These are phyloP conservation scores for Sarocladiaceae sp. DNA, from an alignment of 2,329 filamentous ascomycete species.

Conservation along the genomic window DNA sequence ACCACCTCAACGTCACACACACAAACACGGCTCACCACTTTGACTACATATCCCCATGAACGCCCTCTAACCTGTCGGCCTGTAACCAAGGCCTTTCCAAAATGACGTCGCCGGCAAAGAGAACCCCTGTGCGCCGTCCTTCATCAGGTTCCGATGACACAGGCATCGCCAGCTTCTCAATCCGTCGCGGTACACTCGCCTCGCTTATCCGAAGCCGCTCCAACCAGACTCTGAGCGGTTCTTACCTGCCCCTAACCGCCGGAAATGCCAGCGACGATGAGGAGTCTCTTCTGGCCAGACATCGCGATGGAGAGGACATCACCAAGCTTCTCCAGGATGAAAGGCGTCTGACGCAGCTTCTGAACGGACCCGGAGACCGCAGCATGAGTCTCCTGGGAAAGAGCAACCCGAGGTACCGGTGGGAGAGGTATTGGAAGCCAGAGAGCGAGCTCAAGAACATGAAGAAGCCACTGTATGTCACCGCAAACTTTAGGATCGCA, in stretches of 20 bases:
- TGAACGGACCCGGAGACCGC: conserved; percentile 68
- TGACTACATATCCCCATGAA: neutral
- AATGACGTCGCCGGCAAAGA: conserved; percentile 12
- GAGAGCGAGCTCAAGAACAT: conserved; percentile 69
- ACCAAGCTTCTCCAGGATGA: conserved; percentile 47
- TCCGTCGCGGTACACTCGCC: conserved; percentile 31
- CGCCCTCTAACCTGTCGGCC: neutral
- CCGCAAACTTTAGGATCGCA: neutral
- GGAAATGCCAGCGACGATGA: conserved; percentile 24
- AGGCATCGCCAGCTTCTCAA: conserved; percentile 26
- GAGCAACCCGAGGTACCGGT: conserved; percentile 79
- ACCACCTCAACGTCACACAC: neutral
- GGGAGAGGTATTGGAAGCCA: conserved; percentile 82
- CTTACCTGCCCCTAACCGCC: conserved; percentile 18
- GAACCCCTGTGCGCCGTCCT: conserved; percentile 20
- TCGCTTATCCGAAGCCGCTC: conserved; percentile 36
- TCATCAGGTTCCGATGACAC: conserved; percentile 25
- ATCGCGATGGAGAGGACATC: conserved; percentile 37
- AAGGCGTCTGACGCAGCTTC: conserved; percentile 53
- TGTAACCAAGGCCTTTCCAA: neutral
- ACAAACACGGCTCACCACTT: neutral
- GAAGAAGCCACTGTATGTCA: conserved; percentile 61
- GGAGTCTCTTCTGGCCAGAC: conserved; percentile 19
- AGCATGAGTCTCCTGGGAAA: conserved; percentile 86
- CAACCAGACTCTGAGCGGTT: conserved; percentile 24